Evolutionary conservation across 225 moss, liverwort and hornwort species (phyloP).

Genomic region (Pleurozium schreberi): DNA sequence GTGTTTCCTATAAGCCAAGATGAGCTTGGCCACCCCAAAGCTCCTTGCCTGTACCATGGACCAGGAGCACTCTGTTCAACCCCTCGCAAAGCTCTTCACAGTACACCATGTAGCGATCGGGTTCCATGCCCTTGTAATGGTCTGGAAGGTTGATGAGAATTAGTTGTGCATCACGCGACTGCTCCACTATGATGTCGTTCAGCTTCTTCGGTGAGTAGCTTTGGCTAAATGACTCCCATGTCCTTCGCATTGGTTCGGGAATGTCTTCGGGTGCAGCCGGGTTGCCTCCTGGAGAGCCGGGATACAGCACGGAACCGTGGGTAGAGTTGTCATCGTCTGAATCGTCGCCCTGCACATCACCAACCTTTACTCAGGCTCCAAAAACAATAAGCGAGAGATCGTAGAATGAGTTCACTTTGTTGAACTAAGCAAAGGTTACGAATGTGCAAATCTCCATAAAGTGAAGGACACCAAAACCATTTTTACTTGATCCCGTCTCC

Average conservation of each 20-base stretch:
- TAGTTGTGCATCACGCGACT: slow-evolving; percentile 60
- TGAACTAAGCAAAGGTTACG: background rate
- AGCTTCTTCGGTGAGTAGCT: slow-evolving; percentile 69
- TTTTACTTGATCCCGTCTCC: background rate
- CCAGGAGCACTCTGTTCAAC: slow-evolving; percentile 56
- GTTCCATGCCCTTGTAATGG: slow-evolving; percentile 77
- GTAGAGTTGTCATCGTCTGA: slow-evolving; percentile 14
- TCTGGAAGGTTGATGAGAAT: slow-evolving; percentile 84
- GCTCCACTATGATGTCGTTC: slow-evolving; percentile 70
- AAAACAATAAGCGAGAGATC: background rate
- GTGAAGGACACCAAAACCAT: background rate
- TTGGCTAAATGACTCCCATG: slow-evolving; percentile 91
- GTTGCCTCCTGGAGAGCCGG: slow-evolving; percentile 60
- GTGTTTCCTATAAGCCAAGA: slow-evolving; percentile 16
- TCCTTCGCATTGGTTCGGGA: slow-evolving; percentile 63
- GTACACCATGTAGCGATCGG: slow-evolving; percentile 69
- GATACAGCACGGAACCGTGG: slow-evolving; percentile 48
- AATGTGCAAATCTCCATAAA: background rate
- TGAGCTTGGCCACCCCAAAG: slow-evolving; percentile 66
- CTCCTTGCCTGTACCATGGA: slow-evolving; percentile 83
- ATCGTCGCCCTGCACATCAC: background rate
- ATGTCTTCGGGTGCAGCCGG: slow-evolving; percentile 19
- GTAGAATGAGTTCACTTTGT: background rate
- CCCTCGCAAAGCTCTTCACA: slow-evolving; percentile 79
- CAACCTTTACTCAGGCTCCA: background rate